A percentile compares a stretch with the other conserved stretches of the same genome.
These are phyloP conservation scores for Phaseolus coccineus DNA, from an alignment of 331 rosid species.

Conservation along the genomic window DNA sequence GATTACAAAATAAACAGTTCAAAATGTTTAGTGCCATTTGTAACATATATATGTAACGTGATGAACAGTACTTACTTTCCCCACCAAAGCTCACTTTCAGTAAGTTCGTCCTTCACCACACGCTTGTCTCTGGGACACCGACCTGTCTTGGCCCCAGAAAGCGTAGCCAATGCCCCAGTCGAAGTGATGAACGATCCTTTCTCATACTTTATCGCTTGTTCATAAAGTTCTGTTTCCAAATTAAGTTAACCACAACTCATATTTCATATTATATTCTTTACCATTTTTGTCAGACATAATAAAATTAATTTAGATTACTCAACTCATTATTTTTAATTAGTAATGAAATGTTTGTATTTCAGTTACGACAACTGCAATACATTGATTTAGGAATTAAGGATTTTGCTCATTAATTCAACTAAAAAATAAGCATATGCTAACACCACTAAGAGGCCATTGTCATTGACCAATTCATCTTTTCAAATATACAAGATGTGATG, in stretches of 20 bases:
- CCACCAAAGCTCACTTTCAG: constrained; percentile 89
- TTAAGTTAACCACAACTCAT: not conserved
- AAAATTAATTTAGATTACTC: not conserved
- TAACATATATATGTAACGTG: not conserved
- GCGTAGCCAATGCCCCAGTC: constrained; percentile 84
- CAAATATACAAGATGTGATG: not conserved
- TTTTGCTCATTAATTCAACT: too few relatives aligned
- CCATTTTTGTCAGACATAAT: not conserved
- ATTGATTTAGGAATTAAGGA: too few relatives aligned
- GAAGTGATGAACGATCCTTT: constrained; percentile 81
- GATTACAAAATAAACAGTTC: not conserved
- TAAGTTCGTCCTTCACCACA: constrained; percentile 71
- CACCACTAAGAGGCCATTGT: not conserved
- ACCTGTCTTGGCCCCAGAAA: constrained; percentile 97
- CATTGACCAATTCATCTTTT: not conserved
- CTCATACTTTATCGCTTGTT: constrained; percentile 77
- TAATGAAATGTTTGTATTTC: too few relatives aligned
- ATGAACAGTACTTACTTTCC: constrained; percentile 71
- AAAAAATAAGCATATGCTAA: not conserved
- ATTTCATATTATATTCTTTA: not conserved
- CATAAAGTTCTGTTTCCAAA: constrained; percentile 49
- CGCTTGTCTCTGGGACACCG: constrained; percentile 91
- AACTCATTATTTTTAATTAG: not conserved
- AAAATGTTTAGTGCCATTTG: not conserved
- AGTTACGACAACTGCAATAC: too few relatives aligned